phyloP scores from a whole-genome alignment of 2,329 filamentous ascomycete genomes.

The Aciculosporium take region DNA sequence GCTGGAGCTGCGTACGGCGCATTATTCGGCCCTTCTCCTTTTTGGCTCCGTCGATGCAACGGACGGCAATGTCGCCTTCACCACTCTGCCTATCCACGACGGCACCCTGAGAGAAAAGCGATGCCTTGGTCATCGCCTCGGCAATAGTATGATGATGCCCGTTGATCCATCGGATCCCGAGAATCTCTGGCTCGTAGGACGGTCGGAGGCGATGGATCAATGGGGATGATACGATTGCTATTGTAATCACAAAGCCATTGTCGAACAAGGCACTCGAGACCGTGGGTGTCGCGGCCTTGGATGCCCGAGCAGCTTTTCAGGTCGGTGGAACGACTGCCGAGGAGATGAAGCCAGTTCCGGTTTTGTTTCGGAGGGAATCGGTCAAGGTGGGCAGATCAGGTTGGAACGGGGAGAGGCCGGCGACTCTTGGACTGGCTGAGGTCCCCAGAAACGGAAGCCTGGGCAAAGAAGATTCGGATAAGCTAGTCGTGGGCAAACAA shows the following conservation, averaged over 20 bases:
- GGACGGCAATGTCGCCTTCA: slow-evolving; percentile 14
- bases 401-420: slow-evolving; percentile 2
- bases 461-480: not conserved
- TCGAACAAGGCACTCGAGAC: too few species aligned
- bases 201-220: too few species aligned
- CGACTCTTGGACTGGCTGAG: not conserved
- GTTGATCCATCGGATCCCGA: too few species aligned
- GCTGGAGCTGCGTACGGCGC: slow-evolving; percentile 19
- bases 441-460: not conserved
- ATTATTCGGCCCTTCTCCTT: slow-evolving; percentile 22
- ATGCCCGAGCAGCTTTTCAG: not conserved
- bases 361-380: not conserved
- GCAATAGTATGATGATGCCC: too few species aligned
- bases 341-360: not conserved
- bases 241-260: too few species aligned
- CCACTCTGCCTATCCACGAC: slow-evolving; percentile 16
- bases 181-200: too few species aligned
- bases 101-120: slow-evolving; percentile 18
- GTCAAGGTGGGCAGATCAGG: not conserved
- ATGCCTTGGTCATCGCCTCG: slow-evolving; percentile 18
- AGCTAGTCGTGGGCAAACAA: not conserved
- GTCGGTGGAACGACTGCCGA: not conserved
- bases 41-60: slow-evolving; percentile 19
- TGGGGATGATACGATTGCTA: too few species aligned
- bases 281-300: slow-evolving; percentile 4